Conservation (phyloP, 2,329 filamentous ascomycete genomes). For the Fusarium sp. region DNA sequence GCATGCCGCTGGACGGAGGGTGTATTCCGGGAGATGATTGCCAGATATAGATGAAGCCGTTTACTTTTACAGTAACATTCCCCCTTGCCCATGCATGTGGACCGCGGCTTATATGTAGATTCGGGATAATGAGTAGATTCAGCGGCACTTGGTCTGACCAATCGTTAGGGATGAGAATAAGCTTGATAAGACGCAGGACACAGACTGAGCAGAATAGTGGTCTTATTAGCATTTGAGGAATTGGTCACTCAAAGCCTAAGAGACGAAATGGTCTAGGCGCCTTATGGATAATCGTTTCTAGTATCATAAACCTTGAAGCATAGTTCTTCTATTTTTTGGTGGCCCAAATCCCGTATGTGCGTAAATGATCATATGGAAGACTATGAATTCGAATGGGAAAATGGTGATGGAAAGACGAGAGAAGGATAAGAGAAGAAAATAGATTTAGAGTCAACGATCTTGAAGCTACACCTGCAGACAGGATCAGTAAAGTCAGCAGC, state of each 20-base stretch:
- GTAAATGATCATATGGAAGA: no score
- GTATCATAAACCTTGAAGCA: no score
- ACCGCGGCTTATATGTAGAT: neutral
- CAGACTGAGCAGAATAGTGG: neutral
- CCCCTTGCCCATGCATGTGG: neutral
- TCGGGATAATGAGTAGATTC: neutral
- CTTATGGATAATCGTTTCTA: neutral
- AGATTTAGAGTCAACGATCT: no score
- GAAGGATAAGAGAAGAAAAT: no score
- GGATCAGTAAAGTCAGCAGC: no score
- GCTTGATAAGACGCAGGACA: neutral
- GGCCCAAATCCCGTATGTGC: no score
- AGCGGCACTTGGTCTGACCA: neutral
- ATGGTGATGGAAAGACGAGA: no score
- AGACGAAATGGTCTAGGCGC: neutral
- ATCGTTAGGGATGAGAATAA: neutral
- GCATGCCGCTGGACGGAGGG: neutral
- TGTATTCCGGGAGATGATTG: constrained; percentile 1
- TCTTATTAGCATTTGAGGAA: neutral
- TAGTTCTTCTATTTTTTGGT: no score
- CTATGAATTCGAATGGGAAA: no score
- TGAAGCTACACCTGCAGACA: no score
- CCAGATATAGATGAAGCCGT: neutral
- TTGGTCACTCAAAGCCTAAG: neutral
- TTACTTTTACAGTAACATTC: neutral